Evolutionary conservation across 768 basidiomycete species (phyloP).

Genomic region (Amanita rimosa): DNA sequence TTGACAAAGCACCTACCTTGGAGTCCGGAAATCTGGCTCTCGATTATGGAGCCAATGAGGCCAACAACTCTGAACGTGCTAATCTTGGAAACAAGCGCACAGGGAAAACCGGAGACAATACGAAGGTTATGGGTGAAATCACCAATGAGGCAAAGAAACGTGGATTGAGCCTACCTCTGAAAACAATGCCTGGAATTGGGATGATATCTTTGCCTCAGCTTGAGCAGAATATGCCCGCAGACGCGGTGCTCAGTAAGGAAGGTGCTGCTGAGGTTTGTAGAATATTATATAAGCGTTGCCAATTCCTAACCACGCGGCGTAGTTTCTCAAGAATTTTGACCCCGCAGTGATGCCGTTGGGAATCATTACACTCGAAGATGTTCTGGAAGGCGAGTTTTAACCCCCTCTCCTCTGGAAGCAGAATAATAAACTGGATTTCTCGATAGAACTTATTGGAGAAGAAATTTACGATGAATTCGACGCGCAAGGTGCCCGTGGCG

Average conservation of each 20-base stretch:
- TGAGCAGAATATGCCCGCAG: slow-evolving; percentile 84
- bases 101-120: background rate
- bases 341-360: slow-evolving; percentile 78
- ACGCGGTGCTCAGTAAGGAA: slow-evolving; percentile 70
- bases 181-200: slow-evolving; percentile 19
- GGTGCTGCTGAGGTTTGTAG: slow-evolving; percentile 58
- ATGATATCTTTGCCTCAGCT: slow-evolving; percentile 36
- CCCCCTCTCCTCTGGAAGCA: background rate
- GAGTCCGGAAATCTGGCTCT: background rate
- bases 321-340: slow-evolving; percentile 79
- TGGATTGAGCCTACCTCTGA: slow-evolving; percentile 22
- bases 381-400: slow-evolving; percentile 54
- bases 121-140: slow-evolving; percentile 9
- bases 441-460: slow-evolving; percentile 75
- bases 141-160: slow-evolving; percentile 16
- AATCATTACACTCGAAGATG: slow-evolving; percentile 89
- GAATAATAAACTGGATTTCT: background rate
- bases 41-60: background rate
- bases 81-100: background rate
- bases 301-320: background rate
- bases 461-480: slow-evolving; percentile 93
- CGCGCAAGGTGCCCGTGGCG: slow-evolving; percentile 55
- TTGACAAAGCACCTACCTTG: background rate
- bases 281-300: background rate
- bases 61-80: background rate